Conservation (phyloP, 2,329 filamentous ascomycete genomes). For the Chrysoporthe cubensis region DNA sequence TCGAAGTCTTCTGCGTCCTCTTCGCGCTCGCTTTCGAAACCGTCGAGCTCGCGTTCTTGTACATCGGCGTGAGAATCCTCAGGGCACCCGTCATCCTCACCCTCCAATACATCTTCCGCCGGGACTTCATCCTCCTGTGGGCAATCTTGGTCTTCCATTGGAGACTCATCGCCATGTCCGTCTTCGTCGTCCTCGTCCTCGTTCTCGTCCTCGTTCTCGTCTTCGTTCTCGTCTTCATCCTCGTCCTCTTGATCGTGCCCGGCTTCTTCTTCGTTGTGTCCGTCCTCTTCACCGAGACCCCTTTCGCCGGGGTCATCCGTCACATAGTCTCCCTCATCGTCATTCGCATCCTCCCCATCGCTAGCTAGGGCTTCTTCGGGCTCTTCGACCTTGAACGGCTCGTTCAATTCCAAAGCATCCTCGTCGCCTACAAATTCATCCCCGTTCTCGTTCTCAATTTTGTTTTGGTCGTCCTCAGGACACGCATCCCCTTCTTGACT, state of each 20-base stretch:
- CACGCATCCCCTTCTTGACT: background rate
- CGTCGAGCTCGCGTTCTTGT: background rate
- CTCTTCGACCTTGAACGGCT: background rate
- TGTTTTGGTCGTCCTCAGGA: background rate
- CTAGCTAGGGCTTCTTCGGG: background rate
- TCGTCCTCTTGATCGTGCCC: too few species aligned
- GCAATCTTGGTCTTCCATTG: background rate
- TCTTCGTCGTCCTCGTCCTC: background rate
- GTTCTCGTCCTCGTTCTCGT: too few species aligned
- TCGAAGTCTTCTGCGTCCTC: background rate
- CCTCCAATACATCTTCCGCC: background rate
- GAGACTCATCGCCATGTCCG: background rate
- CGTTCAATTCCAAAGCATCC: background rate
- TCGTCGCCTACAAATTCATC: slow-evolving; percentile 3
- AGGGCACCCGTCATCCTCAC: background rate
- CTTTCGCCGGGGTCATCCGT: background rate
- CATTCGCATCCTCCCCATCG: background rate
- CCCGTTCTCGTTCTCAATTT: background rate
- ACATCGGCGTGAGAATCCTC: background rate
- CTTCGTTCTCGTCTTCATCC: too few species aligned
- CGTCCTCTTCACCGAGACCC: background rate
- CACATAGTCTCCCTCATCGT: background rate
- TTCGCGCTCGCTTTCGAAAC: background rate
- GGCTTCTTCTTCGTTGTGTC: too few species aligned
- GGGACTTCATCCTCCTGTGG: background rate